These are phyloP conservation scores for Papiliotrema fonsecae DNA, from an alignment of 1,284 basidiomycete genomes.

Conservation along the genomic window DNA sequence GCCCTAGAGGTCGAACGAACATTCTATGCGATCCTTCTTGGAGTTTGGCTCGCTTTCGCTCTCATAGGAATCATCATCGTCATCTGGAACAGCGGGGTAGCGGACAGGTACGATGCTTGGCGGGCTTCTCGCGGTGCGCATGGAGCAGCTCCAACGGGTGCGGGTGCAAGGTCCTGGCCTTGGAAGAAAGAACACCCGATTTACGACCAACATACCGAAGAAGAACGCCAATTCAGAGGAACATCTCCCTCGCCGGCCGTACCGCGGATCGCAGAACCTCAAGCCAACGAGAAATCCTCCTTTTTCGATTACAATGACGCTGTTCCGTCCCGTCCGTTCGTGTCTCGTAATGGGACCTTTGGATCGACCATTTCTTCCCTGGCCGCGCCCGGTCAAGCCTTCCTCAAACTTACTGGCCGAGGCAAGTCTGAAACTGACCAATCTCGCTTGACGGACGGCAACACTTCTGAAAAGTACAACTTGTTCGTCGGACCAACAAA, in stretches of 20 bases:
- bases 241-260: slow-evolving; percentile 10
- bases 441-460: slow-evolving; percentile 8
- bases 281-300: slow-evolving; percentile 1
- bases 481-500: neutral
- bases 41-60: slow-evolving; percentile 58
- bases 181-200: slow-evolving; percentile 26
- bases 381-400: slow-evolving; percentile 32
- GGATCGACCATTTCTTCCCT: slow-evolving; percentile 24
- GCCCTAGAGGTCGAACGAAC: slow-evolving; percentile 71
- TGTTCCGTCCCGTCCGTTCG: slow-evolving; percentile 9
- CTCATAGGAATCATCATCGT: slow-evolving; percentile 36
- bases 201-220: slow-evolving; percentile 26
- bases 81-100: slow-evolving; percentile 37
- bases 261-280: slow-evolving; percentile 14
- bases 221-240: slow-evolving; percentile 27
- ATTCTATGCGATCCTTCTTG: slow-evolving; percentile 77
- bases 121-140: slow-evolving; percentile 5
- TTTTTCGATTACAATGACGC: slow-evolving; percentile 15
- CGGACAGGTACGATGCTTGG: slow-evolving; percentile 17
- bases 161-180: slow-evolving; percentile 3
- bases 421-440: slow-evolving; percentile 4
- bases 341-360: slow-evolving; percentile 20
- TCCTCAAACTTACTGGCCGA: slow-evolving; percentile 23
- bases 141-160: neutral
- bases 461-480: slow-evolving; percentile 26